Evolutionary conservation across 208 protist genomes (phyloP).

Genomic region (Porcisia hertigi): DNA sequence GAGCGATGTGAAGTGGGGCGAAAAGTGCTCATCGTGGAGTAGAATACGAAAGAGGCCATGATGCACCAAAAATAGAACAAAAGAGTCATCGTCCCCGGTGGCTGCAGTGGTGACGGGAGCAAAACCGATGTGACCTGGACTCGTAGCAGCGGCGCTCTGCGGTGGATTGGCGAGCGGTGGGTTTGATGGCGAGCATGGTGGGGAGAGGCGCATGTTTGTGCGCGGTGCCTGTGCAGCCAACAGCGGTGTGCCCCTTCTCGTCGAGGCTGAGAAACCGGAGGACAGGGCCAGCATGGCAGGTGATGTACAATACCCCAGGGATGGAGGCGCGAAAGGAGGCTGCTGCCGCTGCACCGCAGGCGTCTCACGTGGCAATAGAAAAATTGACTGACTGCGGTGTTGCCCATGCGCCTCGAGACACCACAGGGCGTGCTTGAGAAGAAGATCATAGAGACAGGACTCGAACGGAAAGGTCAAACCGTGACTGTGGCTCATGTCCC

Average conservation of each 20-base stretch:
- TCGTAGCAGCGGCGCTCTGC: neutral
- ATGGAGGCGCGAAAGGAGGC: neutral
- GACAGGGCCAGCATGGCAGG: neutral
- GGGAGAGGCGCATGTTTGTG: neutral
- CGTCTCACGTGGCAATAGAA: neutral
- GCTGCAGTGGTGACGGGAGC: neutral
- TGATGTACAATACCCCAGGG: neutral
- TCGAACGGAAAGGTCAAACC: constrained; percentile 10
- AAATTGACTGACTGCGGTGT: neutral
- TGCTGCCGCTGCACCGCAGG: neutral
- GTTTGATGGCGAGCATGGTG: neutral
- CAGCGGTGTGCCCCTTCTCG: neutral
- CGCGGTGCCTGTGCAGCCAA: neutral
- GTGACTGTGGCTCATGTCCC: neutral
- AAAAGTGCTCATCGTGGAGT: constrained; percentile 37
- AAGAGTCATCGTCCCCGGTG: constrained; percentile 5
- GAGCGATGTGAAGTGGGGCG: constrained; percentile 25
- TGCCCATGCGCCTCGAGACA: constrained; percentile 5
- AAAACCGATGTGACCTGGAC: neutral
- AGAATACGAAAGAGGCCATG: constrained; percentile 46
- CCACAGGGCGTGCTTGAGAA: constrained; percentile 38
- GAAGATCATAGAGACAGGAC: constrained; percentile 31
- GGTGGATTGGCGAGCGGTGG: neutral
- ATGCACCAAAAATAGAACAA: constrained; percentile 37
- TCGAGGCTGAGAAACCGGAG: neutral